These are phyloP conservation scores for Collybiopsis luxurians DNA, from an alignment of 768 basidiomycete species.

Conservation along the genomic window DNA sequence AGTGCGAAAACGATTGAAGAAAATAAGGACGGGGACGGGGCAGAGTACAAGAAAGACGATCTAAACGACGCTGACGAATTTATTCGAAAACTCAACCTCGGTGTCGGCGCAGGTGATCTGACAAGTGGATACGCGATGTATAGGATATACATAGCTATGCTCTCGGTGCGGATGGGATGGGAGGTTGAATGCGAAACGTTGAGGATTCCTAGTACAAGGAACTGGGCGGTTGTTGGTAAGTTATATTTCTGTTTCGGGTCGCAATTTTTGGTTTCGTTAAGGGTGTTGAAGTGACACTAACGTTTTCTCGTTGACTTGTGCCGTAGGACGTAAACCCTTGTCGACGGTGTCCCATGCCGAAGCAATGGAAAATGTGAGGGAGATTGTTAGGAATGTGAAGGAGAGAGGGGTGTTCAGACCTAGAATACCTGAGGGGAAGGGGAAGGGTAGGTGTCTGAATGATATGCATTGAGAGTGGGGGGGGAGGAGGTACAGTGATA, in stretches of 20 bases:
- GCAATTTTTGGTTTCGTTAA: too few species aligned
- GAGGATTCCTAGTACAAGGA: conserved; percentile 90
- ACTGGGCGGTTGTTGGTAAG: conserved; percentile 89
- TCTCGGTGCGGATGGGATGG: conserved; percentile 80
- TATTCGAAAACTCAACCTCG: conserved; percentile 50
- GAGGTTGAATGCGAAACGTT: conserved; percentile 81
- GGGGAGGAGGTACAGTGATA: too few species aligned
- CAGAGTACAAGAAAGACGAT: background rate
- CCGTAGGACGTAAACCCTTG: conserved; percentile 28
- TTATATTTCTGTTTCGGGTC: too few species aligned
- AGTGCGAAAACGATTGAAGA: too few species aligned
- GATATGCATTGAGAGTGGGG: too few species aligned
- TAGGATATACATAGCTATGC: conserved; percentile 79
- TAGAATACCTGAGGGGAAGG: conserved; percentile 70
- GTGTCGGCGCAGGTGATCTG: conserved; percentile 51
- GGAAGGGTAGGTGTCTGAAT: conserved; percentile 13
- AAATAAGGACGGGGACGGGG: too few species aligned
- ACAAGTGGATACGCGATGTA: conserved; percentile 78
- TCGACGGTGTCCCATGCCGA: conserved; percentile 21
- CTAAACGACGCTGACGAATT: conserved; percentile 17
- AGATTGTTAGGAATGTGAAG: conserved; percentile 53
- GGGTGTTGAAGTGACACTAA: too few species aligned
- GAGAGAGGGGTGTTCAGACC: conserved; percentile 71
- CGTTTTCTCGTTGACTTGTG: too few species aligned
- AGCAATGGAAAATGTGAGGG: conserved; percentile 41